Percentiles rank a stretch among this genome's conserved stretches.
phyloP scores from a whole-genome alignment of 2,329 filamentous ascomycete genomes.

The Pseudohalonectria lignicola region DNA sequence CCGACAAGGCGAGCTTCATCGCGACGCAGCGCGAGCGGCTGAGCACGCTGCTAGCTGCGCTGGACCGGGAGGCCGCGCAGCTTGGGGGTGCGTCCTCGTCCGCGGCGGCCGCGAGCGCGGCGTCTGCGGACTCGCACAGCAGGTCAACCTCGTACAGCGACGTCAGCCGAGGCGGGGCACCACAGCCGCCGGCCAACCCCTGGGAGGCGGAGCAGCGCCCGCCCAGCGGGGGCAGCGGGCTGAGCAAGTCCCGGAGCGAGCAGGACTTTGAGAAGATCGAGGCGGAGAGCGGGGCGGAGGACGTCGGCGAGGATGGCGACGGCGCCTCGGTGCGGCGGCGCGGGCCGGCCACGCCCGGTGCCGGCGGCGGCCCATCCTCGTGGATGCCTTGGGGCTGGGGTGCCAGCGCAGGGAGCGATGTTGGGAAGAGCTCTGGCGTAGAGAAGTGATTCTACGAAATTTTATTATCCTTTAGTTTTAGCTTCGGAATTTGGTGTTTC shows the following conservation, averaged over 20 bases:
- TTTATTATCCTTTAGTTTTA: constrained; percentile 2
- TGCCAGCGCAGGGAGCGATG: constrained; percentile 7
- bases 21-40: constrained; percentile 70
- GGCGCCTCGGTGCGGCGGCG: constrained; percentile 17
- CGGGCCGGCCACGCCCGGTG: constrained; percentile 10
- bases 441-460: constrained; percentile 14
- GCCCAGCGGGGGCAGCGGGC: constrained; percentile 42
- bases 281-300: constrained; percentile 54
- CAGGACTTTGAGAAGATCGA: constrained; percentile 80
- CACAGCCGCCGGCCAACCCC: neutral
- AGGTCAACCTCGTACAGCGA: neutral
- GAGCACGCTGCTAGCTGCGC: constrained; percentile 60
- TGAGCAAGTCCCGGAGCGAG: constrained; percentile 78
- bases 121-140: neutral
- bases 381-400: constrained; percentile 42
- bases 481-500: neutral
- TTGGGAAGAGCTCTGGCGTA: constrained; percentile 25
- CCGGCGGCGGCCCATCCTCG: constrained; percentile 18
- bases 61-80: constrained; percentile 67
- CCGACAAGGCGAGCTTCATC: constrained; percentile 65
- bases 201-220: constrained; percentile 21
- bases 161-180: neutral
- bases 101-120: neutral
- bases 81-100: constrained; percentile 20
- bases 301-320: constrained; percentile 18